Percentiles rank a stretch among this genome's conserved stretches.
phyloP scores from a whole-genome alignment of 805 yeast genomes.

The Scheffersomyces ergatensis region DNA sequence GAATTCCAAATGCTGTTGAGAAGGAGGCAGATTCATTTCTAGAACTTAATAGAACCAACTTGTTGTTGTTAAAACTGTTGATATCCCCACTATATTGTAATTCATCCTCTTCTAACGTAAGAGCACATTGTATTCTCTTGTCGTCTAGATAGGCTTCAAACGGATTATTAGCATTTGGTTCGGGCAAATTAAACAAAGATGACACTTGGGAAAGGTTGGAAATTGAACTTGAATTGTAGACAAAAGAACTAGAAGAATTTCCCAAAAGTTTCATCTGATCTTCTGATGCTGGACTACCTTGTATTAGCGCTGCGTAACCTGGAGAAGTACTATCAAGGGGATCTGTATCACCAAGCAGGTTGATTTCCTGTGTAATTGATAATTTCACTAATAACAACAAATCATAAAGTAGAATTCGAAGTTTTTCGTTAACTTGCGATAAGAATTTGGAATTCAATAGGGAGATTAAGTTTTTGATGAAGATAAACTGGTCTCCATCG shows the following conservation, averaged over 20 bases:
- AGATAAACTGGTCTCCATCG: constrained; percentile 40
- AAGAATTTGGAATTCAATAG: constrained; percentile 45
- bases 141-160: constrained; percentile 13
- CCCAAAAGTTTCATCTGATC: not conserved
- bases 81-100: constrained; percentile 29
- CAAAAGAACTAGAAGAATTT: not conserved
- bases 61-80: constrained; percentile 25
- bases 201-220: constrained; percentile 4
- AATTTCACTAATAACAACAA: constrained; percentile 53
- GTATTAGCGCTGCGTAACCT: not conserved
- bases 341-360: constrained; percentile 5
- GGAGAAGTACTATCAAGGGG: constrained; percentile 6
- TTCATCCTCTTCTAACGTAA: constrained; percentile 32
- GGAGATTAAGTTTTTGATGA: constrained; percentile 46
- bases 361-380: constrained; percentile 22
- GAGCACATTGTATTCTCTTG: constrained; percentile 13
- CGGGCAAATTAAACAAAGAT: constrained; percentile 28
- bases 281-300: not conserved
- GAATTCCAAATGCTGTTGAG: constrained; percentile 12
- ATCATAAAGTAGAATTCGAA: constrained; percentile 59
- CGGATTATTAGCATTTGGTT: constrained; percentile 21
- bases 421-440: constrained; percentile 35
- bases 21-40: constrained; percentile 8
- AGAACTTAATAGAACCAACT: constrained; percentile 19
- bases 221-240: not conserved